Evolutionary conservation across 2,329 filamentous ascomycete genomes (phyloP).

Genomic region (Laburnicola sp.): DNA sequence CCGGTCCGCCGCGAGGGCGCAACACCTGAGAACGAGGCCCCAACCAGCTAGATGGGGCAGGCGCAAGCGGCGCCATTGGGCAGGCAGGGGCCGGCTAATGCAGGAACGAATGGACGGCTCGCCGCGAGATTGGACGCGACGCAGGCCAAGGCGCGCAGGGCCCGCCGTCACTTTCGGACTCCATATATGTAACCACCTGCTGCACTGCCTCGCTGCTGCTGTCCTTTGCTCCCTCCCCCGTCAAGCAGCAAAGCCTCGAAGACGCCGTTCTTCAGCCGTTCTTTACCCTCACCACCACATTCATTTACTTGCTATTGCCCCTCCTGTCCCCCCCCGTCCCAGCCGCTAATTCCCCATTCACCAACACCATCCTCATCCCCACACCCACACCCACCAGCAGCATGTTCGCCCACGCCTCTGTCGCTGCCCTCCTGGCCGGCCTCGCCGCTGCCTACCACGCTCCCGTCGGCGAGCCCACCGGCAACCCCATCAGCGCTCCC

Average conservation of each 20-base stretch:
- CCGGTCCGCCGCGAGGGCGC: too few relatives aligned
- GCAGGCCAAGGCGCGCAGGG: slow-evolving; percentile 4
- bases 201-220: slow-evolving; percentile 3
- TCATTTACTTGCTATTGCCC: slow-evolving; percentile 24
- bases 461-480: slow-evolving; percentile 42
- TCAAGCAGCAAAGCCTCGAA: slow-evolving; percentile 15
- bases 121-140: slow-evolving; percentile 1
- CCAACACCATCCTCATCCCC: too few relatives aligned
- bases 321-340: slow-evolving; percentile 20
- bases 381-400: too few relatives aligned
- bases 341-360: slow-evolving; percentile 33
- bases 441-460: slow-evolving; percentile 48
- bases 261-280: slow-evolving; percentile 31
- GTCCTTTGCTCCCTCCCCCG: slow-evolving; percentile 6
- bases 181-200: slow-evolving; percentile 1
- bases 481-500: slow-evolving; percentile 60
- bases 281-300: slow-evolving; percentile 20
- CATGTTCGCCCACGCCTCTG: slow-evolving; percentile 44
- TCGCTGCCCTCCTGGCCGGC: slow-evolving; percentile 57
- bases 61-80: background rate
- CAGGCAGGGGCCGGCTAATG: background rate
- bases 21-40: too few relatives aligned
- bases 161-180: background rate
- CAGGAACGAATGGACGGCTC: slow-evolving; percentile 12
- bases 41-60: too few relatives aligned